Evolutionary conservation across 2,329 filamentous ascomycete genomes (phyloP), one percentile per base, ranked within the genome.

Genomic region (Exserohilum rostratum): DNA sequence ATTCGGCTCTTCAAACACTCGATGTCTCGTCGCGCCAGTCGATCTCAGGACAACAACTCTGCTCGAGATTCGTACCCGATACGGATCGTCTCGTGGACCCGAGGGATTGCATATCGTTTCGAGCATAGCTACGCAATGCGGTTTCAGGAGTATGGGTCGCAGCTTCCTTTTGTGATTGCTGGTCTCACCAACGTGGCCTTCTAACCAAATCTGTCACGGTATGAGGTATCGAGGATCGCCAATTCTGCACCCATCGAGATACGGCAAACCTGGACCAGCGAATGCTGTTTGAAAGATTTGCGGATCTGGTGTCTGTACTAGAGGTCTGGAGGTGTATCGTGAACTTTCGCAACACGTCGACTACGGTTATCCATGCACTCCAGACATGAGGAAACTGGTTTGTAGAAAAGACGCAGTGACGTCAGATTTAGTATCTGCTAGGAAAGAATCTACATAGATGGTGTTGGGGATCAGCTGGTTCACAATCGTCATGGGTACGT

Each of bases 291-390:
- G 18, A 5, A 15, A n/a, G n/a, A 27, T 18, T 10, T 13, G n/a
- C n/a, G n/a, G 17, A 22, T 39, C 27, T 6, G 5, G 11, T 12
- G 35, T n/a, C 13, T 20, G 15, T 20, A 39, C 13, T 17, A 27
- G n/a, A n/a, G 15, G 15, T 27, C 35, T 17, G 39, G 42, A 37
- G 5, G 18, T 42, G 40, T 11, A 17, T 40, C 17, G 50, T 50
- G 42, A 35, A 47, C 13, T 25, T 42, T 22, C 30, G 50, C 55
- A 44, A 50, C 37, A 43, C n/a, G 13, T 11, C 20, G 31, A 50
- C 50, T 18, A 15, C 50, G 55, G 34, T 18, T 31, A 57, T 55
- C 51, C 50, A 50, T 55, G 50, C 22, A 37, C n/a, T 31, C 27
- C 42, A 34, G 20, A 46, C 42, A 46, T 18, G 25, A 27, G 30